Percentiles rank a stretch among this genome's conserved stretches.
These are phyloP conservation scores for Daphne laureola DNA, from an alignment of 441 rosid genomes.

Conservation along the genomic window DNA sequence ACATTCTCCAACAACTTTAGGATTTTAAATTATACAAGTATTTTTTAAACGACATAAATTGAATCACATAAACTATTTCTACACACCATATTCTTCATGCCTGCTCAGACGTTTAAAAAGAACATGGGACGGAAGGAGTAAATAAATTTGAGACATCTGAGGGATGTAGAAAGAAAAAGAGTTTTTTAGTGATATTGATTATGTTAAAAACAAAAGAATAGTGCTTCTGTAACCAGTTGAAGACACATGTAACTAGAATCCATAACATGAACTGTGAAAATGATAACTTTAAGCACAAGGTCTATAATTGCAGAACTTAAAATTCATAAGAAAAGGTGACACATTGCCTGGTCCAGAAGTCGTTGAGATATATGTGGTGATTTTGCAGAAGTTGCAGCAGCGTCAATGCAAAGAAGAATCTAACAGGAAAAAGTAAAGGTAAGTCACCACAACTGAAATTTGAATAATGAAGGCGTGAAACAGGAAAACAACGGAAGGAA, in stretches of 20 bases:
- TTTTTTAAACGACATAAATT: no score
- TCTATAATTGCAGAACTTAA: slow-evolving; percentile 8
- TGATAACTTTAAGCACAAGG: background rate
- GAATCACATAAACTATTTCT: no score
- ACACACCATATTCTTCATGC: no score
- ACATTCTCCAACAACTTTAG: no score
- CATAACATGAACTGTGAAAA: slow-evolving; percentile 2
- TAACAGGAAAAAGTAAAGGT: slow-evolving; percentile 29
- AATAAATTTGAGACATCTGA: background rate
- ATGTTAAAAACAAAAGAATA: background rate
- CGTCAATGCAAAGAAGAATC: slow-evolving; percentile 94
- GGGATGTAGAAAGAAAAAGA: background rate
- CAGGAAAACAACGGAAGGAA: slow-evolving; percentile 4
- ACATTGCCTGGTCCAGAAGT: slow-evolving; percentile 81
- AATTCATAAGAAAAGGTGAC: background rate
- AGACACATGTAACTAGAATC: no score
- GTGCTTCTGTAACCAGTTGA: no score
- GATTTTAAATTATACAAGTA: no score
- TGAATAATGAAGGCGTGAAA: no score
- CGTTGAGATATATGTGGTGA: slow-evolving; percentile 67
- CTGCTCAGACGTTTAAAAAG: no score
- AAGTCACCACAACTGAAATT: slow-evolving; percentile 11
- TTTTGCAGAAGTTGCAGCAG: slow-evolving; percentile 90
- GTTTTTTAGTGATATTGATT: background rate
- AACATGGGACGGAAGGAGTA: no score